Conservation (phyloP, 2,329 filamentous ascomycete genomes). For the Aspergillus thermomutatus region DNA sequence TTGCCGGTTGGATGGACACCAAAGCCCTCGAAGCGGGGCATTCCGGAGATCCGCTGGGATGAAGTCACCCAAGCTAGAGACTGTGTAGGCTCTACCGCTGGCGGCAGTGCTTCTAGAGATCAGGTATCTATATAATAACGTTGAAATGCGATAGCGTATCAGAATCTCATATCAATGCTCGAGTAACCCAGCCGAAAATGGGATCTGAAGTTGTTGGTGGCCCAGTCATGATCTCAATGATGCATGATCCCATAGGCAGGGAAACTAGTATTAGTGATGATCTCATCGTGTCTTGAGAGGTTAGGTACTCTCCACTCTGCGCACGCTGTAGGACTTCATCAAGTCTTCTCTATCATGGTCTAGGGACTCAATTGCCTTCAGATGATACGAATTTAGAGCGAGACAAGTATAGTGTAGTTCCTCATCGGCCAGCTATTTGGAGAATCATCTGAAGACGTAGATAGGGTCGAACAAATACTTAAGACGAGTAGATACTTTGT, state of each 20-base stretch:
- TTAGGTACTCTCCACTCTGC: neutral
- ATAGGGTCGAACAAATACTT: neutral
- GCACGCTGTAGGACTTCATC: neutral
- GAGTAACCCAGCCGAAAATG: neutral
- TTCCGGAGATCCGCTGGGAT: constrained; percentile 8
- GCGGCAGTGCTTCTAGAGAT: too few relatives aligned
- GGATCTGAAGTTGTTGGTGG: neutral
- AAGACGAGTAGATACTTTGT: neutral
- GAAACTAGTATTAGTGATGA: neutral
- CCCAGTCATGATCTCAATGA: neutral
- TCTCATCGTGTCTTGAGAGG: neutral
- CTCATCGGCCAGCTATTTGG: too few relatives aligned
- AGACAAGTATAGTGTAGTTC: too few relatives aligned
- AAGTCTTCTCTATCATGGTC: neutral
- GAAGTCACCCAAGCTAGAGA: constrained; percentile 11
- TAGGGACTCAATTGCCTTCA: neutral
- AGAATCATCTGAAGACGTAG: neutral
- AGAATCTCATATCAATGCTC: neutral
- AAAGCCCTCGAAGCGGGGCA: constrained; percentile 2
- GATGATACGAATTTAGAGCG: neutral
- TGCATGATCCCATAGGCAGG: neutral
- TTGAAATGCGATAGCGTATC: neutral
- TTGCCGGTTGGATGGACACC: neutral
- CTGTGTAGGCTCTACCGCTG: neutral
- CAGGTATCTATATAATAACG: neutral